Conservation (phyloP, 345 rosid genomes). For the Eucalyptus coolabah region DNA sequence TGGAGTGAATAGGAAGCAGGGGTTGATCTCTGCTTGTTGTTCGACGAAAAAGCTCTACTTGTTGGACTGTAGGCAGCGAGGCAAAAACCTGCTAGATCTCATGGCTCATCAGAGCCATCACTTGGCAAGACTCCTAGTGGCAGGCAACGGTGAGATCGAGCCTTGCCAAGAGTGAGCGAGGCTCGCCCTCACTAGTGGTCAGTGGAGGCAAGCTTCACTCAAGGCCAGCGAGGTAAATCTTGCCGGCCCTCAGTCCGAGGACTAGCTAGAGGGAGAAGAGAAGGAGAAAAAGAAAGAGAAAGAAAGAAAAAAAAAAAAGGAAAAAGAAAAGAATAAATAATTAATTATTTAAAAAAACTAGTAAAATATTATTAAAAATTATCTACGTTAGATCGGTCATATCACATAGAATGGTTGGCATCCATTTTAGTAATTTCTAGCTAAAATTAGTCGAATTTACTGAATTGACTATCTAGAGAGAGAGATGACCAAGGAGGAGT, state of each 20-base stretch:
- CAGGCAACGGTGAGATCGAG: rapidly evolving
- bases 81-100: conserved; percentile 22
- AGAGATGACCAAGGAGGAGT: not conserved
- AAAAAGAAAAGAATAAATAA: no score
- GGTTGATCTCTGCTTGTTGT: not conserved
- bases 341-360: no score
- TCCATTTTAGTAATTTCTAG: rapidly evolving
- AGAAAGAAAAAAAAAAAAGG: no score
- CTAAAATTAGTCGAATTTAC: rapidly evolving
- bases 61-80: conserved; percentile 19
- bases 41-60: not conserved
- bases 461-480: not conserved
- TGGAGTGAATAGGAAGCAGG: conserved; percentile 15
- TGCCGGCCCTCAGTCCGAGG: rapidly evolving
- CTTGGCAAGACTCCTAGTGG: not conserved
- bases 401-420: rapidly evolving
- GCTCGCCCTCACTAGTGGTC: rapidly evolving
- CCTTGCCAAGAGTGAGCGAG: rapidly evolving
- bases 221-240: not conserved
- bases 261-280: not conserved
- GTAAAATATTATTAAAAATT: no score
- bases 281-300: no score
- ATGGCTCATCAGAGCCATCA: not conserved
- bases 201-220: rapidly evolving
- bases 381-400: rapidly evolving